Evolutionary conservation across 1,139 yeast species (phyloP), one percentile per base, ranked within the genome.

Genomic region (Pichia inconspicua): DNA sequence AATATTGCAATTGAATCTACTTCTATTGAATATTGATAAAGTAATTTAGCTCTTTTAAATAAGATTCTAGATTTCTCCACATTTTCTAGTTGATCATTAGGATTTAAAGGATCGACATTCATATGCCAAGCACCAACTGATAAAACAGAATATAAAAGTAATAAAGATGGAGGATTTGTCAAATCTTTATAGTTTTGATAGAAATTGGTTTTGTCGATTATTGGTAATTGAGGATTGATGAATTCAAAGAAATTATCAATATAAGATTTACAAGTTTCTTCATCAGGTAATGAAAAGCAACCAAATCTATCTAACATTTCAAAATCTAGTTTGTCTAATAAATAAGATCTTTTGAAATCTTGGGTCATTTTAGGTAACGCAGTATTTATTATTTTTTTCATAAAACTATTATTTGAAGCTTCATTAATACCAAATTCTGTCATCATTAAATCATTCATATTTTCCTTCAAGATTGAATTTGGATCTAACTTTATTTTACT

Each of bases 31-130:
- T 84, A 77, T 58, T 85, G 94, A 62, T 78, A 85, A 32, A 86
- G 66, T 0, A 89, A 83, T 65, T 84, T 84, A 3, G 92, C 94
- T 35, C 95, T 74, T 59, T 84, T 78, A 67, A 82, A 84, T 54
- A 86, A 79, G 0, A 90, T 78, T 52, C 78, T 69, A 47, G 57
- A 53, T 7, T 51, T 50, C 19, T 48, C 37, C 15, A 52, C 48
- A 12, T 50, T 80, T 27, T 50, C 48, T 5, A 36, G 19, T 14
- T 48, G 42, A 43, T 44, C 28, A 31, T 84, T 77, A 66, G 79
- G 80, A 55, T 84, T 79, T 1, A 87, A 80, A 53, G 77, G 67
- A 48, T 46, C 47, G 8, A 42, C 27, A 35, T 50, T 53, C 17
- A 51, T 41, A 40, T 58, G 53, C 53, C 60, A 72, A 42, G 86